Percentiles rank a stretch among this genome's conserved stretches.
Conservation (phyloP, 2,329 filamentous ascomycete species). For the Botryosphaeria dothidea region DNA sequence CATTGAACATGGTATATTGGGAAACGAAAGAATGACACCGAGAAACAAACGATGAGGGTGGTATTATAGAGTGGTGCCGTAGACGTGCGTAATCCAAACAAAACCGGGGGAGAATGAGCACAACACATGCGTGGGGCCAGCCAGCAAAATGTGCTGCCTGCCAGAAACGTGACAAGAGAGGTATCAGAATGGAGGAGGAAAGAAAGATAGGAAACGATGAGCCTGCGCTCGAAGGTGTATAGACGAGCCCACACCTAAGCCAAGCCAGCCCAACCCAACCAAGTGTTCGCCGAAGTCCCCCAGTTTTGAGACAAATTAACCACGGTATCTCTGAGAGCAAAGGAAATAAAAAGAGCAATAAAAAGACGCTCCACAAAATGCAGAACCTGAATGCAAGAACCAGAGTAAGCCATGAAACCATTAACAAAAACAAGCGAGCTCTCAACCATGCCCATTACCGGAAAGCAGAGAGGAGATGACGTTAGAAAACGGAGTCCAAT, state of each 20-base stretch:
- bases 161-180: conserved; percentile 11
- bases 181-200: conserved; percentile 14
- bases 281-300: conserved; percentile 20
- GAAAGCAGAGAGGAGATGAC: conserved; percentile 20
- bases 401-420: conserved; percentile 12
- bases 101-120: conserved; percentile 16
- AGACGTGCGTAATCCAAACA: conserved; percentile 16
- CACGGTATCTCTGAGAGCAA: conserved; percentile 16
- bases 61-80: conserved; percentile 18
- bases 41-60: conserved; percentile 7
- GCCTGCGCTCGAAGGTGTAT: conserved; percentile 19
- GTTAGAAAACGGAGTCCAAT: conserved; percentile 18
- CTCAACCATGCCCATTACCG: conserved; percentile 18
- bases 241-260: conserved; percentile 20
- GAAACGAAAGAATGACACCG: conserved; percentile 19
- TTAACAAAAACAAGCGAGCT: conserved; percentile 12
- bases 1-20: conserved; percentile 20
- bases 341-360: not conserved
- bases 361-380: conserved; percentile 17
- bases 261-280: conserved; percentile 20
- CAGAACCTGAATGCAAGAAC: conserved; percentile 18
- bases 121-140: conserved; percentile 20
- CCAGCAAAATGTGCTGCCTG: conserved; percentile 16
- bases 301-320: conserved; percentile 19
- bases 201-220: conserved; percentile 12